Evolutionary conservation across 495 filamentous ascomycete species (phyloP).

Genomic region (Friedmanniomyces simplex): DNA sequence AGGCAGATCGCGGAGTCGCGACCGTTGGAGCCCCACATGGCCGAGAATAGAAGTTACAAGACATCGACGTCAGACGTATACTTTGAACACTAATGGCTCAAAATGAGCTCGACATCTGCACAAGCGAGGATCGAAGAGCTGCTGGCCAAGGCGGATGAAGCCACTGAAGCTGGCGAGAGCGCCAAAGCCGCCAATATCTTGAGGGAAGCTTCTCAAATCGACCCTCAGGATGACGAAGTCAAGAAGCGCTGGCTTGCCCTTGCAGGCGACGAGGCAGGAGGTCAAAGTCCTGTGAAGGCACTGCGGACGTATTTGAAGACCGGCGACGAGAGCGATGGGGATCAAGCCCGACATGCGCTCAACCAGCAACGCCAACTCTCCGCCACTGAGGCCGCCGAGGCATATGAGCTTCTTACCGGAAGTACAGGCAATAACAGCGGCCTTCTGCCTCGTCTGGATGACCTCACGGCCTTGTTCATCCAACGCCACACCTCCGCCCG

Average conservation of each 20-base stretch:
- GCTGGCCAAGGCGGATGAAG: slow-evolving; percentile 8
- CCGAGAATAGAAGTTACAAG: background rate
- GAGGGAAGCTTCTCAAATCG: slow-evolving; percentile 12
- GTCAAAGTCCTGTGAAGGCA: background rate
- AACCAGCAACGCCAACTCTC: slow-evolving; percentile 41
- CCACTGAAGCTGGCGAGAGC: background rate
- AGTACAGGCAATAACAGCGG: slow-evolving; percentile 32
- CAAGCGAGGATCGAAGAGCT: slow-evolving; percentile 2
- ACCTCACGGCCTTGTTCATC: slow-evolving; percentile 50
- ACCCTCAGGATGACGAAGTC: slow-evolving; percentile 5
- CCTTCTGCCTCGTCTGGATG: slow-evolving; percentile 34
- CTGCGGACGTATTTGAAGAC: slow-evolving; percentile 37
- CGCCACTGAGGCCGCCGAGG: slow-evolving; percentile 42
- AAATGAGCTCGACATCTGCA: background rate
- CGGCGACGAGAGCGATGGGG: slow-evolving; percentile 45
- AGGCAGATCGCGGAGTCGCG: background rate
- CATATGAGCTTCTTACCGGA: slow-evolving; percentile 44
- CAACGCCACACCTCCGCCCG: slow-evolving; percentile 43
- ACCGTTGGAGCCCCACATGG: background rate
- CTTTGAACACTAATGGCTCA: background rate
- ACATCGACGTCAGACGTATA: background rate
- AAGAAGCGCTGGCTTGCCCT: slow-evolving; percentile 15
- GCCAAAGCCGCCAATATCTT: slow-evolving; percentile 13
- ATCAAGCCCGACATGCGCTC: slow-evolving; percentile 47
- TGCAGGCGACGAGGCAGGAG: background rate